These are phyloP conservation scores for Aspergillus sojae DNA, from an alignment of 2,329 filamentous ascomycete species.

Conservation along the genomic window DNA sequence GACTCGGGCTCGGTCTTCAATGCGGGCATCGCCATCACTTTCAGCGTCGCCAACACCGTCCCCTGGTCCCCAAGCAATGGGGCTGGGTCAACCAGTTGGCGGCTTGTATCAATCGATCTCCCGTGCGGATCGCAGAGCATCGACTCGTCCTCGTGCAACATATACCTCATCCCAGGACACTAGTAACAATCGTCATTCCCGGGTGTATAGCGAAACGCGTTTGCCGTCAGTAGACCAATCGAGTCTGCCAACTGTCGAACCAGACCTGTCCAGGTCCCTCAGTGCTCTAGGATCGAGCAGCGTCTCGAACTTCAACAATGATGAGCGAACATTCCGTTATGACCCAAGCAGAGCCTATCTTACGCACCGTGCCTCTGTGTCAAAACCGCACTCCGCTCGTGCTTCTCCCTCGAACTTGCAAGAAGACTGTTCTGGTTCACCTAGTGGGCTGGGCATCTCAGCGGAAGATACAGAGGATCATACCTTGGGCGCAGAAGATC, in stretches of 20 bases:
- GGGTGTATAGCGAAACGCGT: constrained; percentile 65
- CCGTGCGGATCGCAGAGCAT: constrained; percentile 43
- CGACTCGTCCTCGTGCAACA: constrained; percentile 48
- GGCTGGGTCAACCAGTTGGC: constrained; percentile 44
- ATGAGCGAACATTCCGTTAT: constrained; percentile 38
- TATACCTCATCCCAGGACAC: constrained; percentile 37
- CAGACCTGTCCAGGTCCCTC: constrained; percentile 59
- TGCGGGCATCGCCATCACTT: constrained; percentile 56
- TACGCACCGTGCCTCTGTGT: constrained; percentile 40
- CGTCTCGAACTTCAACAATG: constrained; percentile 32
- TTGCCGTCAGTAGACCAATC: constrained; percentile 47
- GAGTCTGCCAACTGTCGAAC: constrained; percentile 32
- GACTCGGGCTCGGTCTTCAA: constrained; percentile 71
- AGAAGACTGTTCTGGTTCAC: constrained; percentile 24
- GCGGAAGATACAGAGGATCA: constrained; percentile 27
- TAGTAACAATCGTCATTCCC: constrained; percentile 55
- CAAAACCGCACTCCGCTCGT: constrained; percentile 36
- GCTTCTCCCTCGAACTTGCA: constrained; percentile 13
- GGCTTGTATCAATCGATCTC: constrained; percentile 48
- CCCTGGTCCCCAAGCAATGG: constrained; percentile 30
- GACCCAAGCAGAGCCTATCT: constrained; percentile 34
- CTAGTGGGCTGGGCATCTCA: constrained; percentile 32
- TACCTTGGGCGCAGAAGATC: constrained; percentile 34
- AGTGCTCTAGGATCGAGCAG: constrained; percentile 56
- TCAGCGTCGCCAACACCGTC: constrained; percentile 52